A percentile compares a stretch with the other conserved stretches of the same genome.
phyloP scores from a whole-genome alignment of 2,329 filamentous ascomycete genomes.

The Acephala macrosclerotiorum region DNA sequence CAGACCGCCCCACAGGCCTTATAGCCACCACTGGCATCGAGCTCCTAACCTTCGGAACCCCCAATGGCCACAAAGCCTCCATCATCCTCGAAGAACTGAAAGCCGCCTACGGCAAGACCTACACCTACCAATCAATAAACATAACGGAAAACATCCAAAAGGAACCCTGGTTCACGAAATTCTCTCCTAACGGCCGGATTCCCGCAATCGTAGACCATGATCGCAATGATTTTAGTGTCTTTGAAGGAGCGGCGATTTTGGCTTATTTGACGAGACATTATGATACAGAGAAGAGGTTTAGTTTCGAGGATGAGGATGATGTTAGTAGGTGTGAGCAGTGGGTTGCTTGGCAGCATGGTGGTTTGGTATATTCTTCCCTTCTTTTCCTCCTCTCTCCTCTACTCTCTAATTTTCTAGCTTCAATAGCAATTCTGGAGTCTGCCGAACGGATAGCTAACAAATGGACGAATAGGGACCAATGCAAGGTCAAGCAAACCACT shows the following conservation, averaged over 20 bases:
- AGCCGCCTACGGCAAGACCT: slow-evolving; percentile 67
- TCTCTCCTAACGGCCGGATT: slow-evolving; percentile 71
- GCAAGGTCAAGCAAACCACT: slow-evolving; percentile 81
- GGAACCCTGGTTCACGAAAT: slow-evolving; percentile 69
- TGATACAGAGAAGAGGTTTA: slow-evolving; percentile 72
- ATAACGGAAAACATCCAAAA: slow-evolving; percentile 71
- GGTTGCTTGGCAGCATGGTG: slow-evolving; percentile 65
- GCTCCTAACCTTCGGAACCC: slow-evolving; percentile 65
- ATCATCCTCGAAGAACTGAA: slow-evolving; percentile 72
- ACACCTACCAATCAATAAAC: slow-evolving; percentile 65
- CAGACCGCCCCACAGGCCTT: slow-evolving; percentile 56
- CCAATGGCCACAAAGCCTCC: slow-evolving; percentile 63
- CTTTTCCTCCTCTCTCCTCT: too few species aligned
- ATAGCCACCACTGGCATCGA: slow-evolving; percentile 70
- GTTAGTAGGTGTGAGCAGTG: slow-evolving; percentile 61
- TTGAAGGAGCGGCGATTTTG: slow-evolving; percentile 78
- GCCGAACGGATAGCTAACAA: not conserved
- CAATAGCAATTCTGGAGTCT: not conserved
- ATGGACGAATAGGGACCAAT: slow-evolving; percentile 64
- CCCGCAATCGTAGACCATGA: slow-evolving; percentile 73
- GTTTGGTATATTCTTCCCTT: slow-evolving; percentile 29
- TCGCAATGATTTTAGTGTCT: slow-evolving; percentile 67
- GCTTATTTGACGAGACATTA: slow-evolving; percentile 77
- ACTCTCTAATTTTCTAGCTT: not conserved
- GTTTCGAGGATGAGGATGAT: slow-evolving; percentile 61